phyloP scores from a whole-genome alignment of 192 early-diverging fungal genomes.

The Coemansia sp. region DNA sequence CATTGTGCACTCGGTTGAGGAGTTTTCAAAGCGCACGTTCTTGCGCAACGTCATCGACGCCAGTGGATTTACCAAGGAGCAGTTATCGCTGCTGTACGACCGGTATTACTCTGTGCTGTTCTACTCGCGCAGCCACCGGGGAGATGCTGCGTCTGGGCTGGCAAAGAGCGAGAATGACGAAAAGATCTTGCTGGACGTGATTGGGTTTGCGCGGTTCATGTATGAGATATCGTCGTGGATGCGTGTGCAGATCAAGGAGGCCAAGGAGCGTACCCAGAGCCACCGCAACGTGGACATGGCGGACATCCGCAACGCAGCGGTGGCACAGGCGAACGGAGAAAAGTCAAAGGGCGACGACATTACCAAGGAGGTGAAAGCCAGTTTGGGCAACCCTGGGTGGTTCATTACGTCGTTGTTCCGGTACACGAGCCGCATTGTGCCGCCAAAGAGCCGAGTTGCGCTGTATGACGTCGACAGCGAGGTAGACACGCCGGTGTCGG shows the following conservation, averaged over 20 bases:
- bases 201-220: constrained; percentile 76
- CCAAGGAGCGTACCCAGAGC: constrained; percentile 37
- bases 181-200: constrained; percentile 60
- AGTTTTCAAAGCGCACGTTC: constrained; percentile 88
- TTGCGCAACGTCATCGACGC: constrained; percentile 76
- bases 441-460: constrained; percentile 30
- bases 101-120: constrained; percentile 80
- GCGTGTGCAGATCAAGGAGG: constrained; percentile 54
- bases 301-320: constrained; percentile 11
- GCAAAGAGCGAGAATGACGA: constrained; percentile 20
- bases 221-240: constrained; percentile 68
- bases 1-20: constrained; percentile 89
- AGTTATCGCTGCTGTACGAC: constrained; percentile 88
- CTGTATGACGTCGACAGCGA: constrained; percentile 20
- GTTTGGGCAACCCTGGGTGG: constrained; percentile 53
- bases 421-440: constrained; percentile 33
- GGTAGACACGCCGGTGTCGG: not conserved
- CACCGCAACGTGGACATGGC: constrained; percentile 35
- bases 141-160: not conserved
- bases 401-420: constrained; percentile 49
- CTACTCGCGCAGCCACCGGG: constrained; percentile 40
- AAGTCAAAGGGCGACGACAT: constrained; percentile 34
- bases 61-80: constrained; percentile 79
- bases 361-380: constrained; percentile 26
- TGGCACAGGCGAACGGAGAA: not conserved